Conservation (phyloP, 805 yeast genomes). For the Blastobotrys terrestris region DNA sequence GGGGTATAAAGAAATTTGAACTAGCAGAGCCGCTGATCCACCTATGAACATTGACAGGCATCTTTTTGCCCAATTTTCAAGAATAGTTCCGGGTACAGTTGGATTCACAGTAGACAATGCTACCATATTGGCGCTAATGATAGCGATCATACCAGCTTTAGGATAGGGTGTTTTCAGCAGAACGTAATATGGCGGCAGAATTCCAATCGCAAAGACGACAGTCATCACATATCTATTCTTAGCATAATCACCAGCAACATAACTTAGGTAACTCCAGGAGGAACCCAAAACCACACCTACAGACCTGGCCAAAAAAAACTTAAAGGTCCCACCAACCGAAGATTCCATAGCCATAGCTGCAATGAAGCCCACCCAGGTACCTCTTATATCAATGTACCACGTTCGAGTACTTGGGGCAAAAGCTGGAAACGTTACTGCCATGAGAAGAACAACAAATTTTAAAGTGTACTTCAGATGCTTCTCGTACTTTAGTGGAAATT, state of each 20-base stretch:
- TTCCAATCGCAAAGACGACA: slow-evolving; percentile 39
- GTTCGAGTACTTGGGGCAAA: slow-evolving; percentile 40
- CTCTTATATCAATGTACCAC: slow-evolving; percentile 46
- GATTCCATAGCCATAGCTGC: slow-evolving; percentile 45
- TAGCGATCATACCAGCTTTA: slow-evolving; percentile 45
- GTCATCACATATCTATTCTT: slow-evolving; percentile 35
- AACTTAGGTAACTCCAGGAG: slow-evolving; percentile 44
- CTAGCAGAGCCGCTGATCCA: slow-evolving; percentile 41
- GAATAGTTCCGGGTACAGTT: slow-evolving; percentile 35
- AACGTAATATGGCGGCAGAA: slow-evolving; percentile 42
- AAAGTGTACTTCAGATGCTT: slow-evolving; percentile 42
- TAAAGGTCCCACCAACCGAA: slow-evolving; percentile 45
- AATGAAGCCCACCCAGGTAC: slow-evolving; percentile 51
- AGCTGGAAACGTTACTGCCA: slow-evolving; percentile 46
- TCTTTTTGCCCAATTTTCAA: slow-evolving; percentile 42
- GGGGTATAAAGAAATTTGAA: slow-evolving; percentile 43
- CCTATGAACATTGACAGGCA: slow-evolving; percentile 47
- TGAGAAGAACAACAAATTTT: slow-evolving; percentile 41
- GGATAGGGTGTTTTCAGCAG: slow-evolving; percentile 42
- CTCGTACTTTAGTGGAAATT: slow-evolving; percentile 12
- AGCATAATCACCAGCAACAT: slow-evolving; percentile 35
- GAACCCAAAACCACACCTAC: slow-evolving; percentile 45
- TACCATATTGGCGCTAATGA: slow-evolving; percentile 43
- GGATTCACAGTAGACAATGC: slow-evolving; percentile 41
- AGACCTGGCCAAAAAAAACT: slow-evolving; percentile 41